These are phyloP conservation scores for Gracilaria domingensis DNA, from an alignment of 23 red algal species.

Conservation along the genomic window DNA sequence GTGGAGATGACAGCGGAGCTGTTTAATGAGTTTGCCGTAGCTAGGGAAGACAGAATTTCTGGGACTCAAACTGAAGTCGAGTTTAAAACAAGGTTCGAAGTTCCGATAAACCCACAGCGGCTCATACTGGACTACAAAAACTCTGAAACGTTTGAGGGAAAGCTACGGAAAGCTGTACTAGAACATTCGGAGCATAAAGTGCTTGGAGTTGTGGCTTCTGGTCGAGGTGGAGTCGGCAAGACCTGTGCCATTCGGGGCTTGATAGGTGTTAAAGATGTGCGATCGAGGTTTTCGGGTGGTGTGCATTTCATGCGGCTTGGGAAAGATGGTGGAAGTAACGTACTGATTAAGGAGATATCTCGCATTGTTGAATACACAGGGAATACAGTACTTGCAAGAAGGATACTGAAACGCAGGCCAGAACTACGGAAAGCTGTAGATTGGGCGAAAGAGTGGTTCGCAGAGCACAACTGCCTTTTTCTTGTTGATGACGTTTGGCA, in stretches of 20 bases:
- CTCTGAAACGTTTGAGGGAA: background rate
- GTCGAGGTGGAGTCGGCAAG: background rate
- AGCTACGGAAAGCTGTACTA: background rate
- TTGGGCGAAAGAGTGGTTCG: background rate
- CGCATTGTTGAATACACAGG: background rate
- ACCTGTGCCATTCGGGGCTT: background rate
- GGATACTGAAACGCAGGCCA: background rate
- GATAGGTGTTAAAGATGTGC: background rate
- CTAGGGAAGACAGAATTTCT: too few relatives aligned
- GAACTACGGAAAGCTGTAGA: background rate
- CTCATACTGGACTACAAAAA: background rate
- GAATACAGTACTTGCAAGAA: background rate
- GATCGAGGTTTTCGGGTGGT: background rate
- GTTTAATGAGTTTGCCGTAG: too few relatives aligned
- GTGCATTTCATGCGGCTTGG: background rate
- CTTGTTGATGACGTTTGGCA: conserved; percentile 8
- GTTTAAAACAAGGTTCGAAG: background rate
- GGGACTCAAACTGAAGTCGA: too few relatives aligned
- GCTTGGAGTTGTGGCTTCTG: background rate
- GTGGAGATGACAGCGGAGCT: too few relatives aligned
- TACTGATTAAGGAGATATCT: background rate
- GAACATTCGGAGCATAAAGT: too few relatives aligned
- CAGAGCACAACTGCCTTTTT: conserved; percentile 8
- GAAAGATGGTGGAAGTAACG: background rate
- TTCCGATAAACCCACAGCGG: background rate